Conservation (phyloP, 1,284 basidiomycete genomes). For the Leccinum huronense region DNA sequence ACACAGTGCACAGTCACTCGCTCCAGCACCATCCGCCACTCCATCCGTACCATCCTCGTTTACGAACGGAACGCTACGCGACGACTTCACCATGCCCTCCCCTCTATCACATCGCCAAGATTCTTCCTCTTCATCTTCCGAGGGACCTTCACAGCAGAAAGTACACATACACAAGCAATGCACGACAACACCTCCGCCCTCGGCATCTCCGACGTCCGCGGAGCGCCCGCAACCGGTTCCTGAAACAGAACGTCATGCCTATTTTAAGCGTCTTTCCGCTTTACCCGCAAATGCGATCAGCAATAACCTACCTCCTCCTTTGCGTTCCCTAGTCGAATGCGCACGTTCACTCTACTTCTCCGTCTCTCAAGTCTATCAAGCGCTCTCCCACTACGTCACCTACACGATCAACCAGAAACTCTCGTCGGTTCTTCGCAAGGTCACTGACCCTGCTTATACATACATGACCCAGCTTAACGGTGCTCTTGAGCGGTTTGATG, state of each 20-base stretch:
- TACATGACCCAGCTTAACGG: slow-evolving; percentile 86
- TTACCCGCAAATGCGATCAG: slow-evolving; percentile 62
- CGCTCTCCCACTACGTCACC: slow-evolving; percentile 85
- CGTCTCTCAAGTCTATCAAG: slow-evolving; percentile 88
- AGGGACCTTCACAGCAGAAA: slow-evolving; percentile 29
- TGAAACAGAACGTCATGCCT: slow-evolving; percentile 85
- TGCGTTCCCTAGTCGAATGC: slow-evolving; percentile 81
- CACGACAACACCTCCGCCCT: slow-evolving; percentile 41
- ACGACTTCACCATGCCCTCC: slow-evolving; percentile 45
- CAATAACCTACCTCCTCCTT: slow-evolving; percentile 69
- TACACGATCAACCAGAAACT: slow-evolving; percentile 88
- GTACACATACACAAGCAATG: slow-evolving; percentile 24
- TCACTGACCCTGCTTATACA: slow-evolving; percentile 80
- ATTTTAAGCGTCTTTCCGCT: slow-evolving; percentile 86
- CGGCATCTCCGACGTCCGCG: slow-evolving; percentile 42
- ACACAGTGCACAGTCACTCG: slow-evolving; percentile 27
- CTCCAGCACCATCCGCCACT: slow-evolving; percentile 13
- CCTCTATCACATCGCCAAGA: slow-evolving; percentile 45
- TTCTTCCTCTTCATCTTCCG: slow-evolving; percentile 41
- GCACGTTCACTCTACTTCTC: slow-evolving; percentile 92
- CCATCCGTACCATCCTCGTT: slow-evolving; percentile 16
- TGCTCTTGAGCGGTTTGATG: slow-evolving; percentile 91
- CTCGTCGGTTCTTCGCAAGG: slow-evolving; percentile 76
- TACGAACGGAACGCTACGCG: slow-evolving; percentile 26
- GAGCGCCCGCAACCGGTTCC: slow-evolving; percentile 53